Evolutionary conservation across 148 eudicot species (phyloP).

Genomic region (Camellia sinensis): DNA sequence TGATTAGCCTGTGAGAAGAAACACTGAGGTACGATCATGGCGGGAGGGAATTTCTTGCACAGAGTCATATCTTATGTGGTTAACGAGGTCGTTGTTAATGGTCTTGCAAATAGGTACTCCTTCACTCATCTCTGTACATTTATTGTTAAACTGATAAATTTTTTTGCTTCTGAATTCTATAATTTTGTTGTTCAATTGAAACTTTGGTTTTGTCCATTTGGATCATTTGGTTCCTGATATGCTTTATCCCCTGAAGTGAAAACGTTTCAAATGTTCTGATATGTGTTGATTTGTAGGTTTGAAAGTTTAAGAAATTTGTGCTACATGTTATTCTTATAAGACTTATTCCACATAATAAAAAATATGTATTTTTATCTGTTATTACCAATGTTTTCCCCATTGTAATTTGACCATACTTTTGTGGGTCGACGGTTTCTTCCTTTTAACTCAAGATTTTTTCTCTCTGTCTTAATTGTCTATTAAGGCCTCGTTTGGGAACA

Average conservation of each 20-base stretch:
- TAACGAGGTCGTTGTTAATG: conserved; percentile 64
- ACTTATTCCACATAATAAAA: neutral
- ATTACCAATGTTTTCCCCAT: no score
- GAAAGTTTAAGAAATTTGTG: neutral
- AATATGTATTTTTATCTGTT: neutral
- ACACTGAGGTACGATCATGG: conserved; percentile 34
- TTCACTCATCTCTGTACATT: neutral
- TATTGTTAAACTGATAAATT: neutral
- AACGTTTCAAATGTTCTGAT: neutral
- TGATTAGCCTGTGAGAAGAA: neutral
- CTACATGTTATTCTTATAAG: neutral
- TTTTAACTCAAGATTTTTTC: no score
- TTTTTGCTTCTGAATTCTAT: neutral
- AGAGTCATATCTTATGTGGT: conserved; percentile 62
- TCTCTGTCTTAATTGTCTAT: no score
- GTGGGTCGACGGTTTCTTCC: no score
- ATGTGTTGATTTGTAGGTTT: neutral
- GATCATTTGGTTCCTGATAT: neutral
- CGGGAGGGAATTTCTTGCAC: conserved; percentile 65
- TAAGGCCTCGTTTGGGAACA: no score
- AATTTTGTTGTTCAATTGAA: neutral
- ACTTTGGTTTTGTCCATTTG: neutral
- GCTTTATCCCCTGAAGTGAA: neutral
- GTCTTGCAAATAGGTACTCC: conserved; percentile 72
- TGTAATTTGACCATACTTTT: no score